Evolutionary conservation across 495 filamentous ascomycete genomes (phyloP).

Genomic region (Penicillium cinerascens): DNA sequence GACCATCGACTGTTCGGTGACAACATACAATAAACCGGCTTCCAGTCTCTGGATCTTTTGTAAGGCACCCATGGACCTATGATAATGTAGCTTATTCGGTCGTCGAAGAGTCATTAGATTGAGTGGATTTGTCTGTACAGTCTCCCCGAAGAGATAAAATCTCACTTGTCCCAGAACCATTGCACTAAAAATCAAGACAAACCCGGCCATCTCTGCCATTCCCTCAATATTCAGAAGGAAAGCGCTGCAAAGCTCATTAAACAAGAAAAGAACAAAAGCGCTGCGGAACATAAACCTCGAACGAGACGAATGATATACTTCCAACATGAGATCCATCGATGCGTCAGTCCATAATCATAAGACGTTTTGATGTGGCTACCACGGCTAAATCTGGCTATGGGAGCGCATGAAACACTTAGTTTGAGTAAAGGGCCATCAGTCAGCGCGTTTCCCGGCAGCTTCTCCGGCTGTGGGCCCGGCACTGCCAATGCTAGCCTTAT

Average conservation of each 20-base stretch:
- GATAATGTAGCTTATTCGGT: neutral
- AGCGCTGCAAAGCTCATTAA: neutral
- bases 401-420: neutral
- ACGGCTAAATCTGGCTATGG: neutral
- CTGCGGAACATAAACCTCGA: slow-evolving; percentile 7
- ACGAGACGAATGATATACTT: slow-evolving; percentile 15
- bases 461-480: neutral
- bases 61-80: neutral
- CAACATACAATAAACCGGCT: neutral
- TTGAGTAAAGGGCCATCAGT: slow-evolving; percentile 4
- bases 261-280: slow-evolving; percentile 3
- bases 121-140: neutral
- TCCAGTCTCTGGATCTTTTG: neutral
- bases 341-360: slow-evolving; percentile 20
- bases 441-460: slow-evolving; percentile 16
- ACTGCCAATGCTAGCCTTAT: slow-evolving; percentile 2
- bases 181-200: slow-evolving; percentile 1
- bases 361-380: neutral
- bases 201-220: neutral
- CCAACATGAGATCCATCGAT: slow-evolving; percentile 19
- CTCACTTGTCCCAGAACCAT: neutral
- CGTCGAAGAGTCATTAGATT: neutral
- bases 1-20: neutral
- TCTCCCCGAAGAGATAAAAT: neutral
- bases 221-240: neutral